Percentiles rank a stretch among this genome's conserved stretches.
Conservation (phyloP, 148 eudicot species). For the Salicornia ramosissima region DNA sequence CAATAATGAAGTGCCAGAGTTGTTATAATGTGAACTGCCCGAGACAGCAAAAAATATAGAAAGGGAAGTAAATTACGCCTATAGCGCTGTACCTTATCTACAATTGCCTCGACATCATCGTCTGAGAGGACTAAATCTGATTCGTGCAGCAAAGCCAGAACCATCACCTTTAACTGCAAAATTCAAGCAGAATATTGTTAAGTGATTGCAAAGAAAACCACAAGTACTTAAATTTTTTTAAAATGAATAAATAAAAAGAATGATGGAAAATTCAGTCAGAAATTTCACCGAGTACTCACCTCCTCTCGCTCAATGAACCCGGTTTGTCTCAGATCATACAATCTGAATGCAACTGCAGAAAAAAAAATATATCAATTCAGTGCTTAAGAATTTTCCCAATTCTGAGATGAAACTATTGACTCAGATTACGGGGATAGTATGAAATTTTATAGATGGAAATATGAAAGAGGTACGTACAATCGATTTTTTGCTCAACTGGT, state of each 20-base stretch:
- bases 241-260: not conserved
- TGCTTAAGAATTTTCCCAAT: not conserved
- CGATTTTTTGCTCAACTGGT: conserved; percentile 50
- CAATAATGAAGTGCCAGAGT: not conserved
- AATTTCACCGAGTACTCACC: conserved; percentile 34
- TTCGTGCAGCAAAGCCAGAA: conserved; percentile 58
- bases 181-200: conserved; percentile 9
- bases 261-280: not conserved
- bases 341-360: conserved; percentile 72
- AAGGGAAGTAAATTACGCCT: not conserved
- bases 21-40: not conserved
- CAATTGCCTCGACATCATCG: conserved; percentile 53
- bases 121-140: conserved; percentile 63
- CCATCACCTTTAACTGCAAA: conserved; percentile 85
- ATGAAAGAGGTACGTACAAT: conserved; percentile 39
- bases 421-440: not conserved
- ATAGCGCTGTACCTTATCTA: conserved; percentile 58
- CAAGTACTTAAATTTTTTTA: not conserved
- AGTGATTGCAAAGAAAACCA: not conserved
- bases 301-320: conserved; percentile 86
- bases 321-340: conserved; percentile 66
- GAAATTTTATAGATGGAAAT: not conserved
- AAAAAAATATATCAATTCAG: conserved; percentile 10
- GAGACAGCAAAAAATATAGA: not conserved
- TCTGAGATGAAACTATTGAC: too few relatives aligned